Evolutionary conservation across 129 eudicot species (phyloP).

Genomic region (Saussurea involucrata): DNA sequence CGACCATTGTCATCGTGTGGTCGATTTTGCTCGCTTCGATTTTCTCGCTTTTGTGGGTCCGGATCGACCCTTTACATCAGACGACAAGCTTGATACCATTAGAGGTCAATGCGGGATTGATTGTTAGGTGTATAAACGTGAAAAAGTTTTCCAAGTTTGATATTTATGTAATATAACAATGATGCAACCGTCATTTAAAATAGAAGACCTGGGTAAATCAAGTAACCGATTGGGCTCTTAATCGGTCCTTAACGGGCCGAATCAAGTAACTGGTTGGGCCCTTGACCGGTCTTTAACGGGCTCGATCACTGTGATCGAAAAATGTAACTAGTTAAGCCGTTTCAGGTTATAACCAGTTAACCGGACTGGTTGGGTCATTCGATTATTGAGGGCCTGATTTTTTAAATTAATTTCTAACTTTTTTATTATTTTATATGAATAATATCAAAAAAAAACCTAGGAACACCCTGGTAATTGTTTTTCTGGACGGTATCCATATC

Average conservation of each 20-base stretch:
- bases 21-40: slow-evolving; percentile 75
- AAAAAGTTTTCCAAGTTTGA: not conserved
- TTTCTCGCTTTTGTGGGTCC: slow-evolving; percentile 82
- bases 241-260: not conserved
- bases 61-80: slow-evolving; percentile 60
- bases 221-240: not conserved
- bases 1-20: slow-evolving; percentile 84
- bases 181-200: too few species aligned
- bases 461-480: too few species aligned
- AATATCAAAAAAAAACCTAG: too few species aligned
- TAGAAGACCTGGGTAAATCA: not conserved
- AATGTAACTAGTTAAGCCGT: not conserved
- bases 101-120: slow-evolving; percentile 63
- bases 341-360: too few species aligned
- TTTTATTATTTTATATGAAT: too few species aligned
- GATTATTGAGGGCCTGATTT: too few species aligned
- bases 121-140: slow-evolving; percentile 40
- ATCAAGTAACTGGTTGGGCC: too few species aligned
- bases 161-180: too few species aligned
- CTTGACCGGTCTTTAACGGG: too few species aligned
- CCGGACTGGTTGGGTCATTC: not conserved
- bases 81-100: slow-evolving; percentile 24
- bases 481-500: too few species aligned
- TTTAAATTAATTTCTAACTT: too few species aligned
- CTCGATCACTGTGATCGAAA: not conserved